Evolutionary conservation across 2,329 filamentous ascomycete genomes (phyloP).

Genomic region (Cryphonectria radicalis): DNA sequence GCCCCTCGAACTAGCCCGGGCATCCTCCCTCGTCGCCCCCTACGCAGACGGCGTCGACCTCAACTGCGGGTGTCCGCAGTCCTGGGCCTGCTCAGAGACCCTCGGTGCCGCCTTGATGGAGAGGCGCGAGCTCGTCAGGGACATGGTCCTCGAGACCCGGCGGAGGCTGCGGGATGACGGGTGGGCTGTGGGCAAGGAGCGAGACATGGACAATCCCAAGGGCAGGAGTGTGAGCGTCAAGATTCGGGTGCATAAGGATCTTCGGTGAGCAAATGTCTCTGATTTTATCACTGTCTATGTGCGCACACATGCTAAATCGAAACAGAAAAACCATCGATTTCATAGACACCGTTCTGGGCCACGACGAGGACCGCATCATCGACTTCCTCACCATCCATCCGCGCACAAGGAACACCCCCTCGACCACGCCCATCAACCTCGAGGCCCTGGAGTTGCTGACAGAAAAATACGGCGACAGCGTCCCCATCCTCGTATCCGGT

Average conservation of each 20-base stretch:
- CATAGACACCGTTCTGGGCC: constrained; percentile 63
- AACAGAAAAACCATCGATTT: constrained; percentile 62
- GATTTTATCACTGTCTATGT: background rate
- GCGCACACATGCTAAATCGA: background rate
- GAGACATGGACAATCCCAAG: constrained; percentile 47
- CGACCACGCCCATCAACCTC: constrained; percentile 63
- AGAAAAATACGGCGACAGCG: constrained; percentile 53
- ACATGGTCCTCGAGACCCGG: constrained; percentile 66
- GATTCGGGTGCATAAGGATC: constrained; percentile 69
- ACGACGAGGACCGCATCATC: constrained; percentile 54
- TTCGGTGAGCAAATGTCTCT: constrained; percentile 47
- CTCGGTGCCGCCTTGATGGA: constrained; percentile 74
- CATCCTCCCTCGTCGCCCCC: constrained; percentile 64
- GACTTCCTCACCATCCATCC: constrained; percentile 75
- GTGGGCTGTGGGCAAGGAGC: constrained; percentile 52
- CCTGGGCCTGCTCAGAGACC: constrained; percentile 71
- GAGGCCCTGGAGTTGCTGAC: constrained; percentile 63
- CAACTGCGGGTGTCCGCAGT: constrained; percentile 75
- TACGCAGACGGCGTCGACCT: constrained; percentile 68
- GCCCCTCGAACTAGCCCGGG: constrained; percentile 64
- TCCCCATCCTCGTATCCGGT: constrained; percentile 71
- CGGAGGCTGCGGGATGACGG: constrained; percentile 54
- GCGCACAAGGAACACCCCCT: constrained; percentile 64
- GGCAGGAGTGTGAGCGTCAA: constrained; percentile 70
- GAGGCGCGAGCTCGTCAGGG: constrained; percentile 64